Base-by-base conservation (phyloP, 306 rosid species). In the Cucumis melo region DNA sequence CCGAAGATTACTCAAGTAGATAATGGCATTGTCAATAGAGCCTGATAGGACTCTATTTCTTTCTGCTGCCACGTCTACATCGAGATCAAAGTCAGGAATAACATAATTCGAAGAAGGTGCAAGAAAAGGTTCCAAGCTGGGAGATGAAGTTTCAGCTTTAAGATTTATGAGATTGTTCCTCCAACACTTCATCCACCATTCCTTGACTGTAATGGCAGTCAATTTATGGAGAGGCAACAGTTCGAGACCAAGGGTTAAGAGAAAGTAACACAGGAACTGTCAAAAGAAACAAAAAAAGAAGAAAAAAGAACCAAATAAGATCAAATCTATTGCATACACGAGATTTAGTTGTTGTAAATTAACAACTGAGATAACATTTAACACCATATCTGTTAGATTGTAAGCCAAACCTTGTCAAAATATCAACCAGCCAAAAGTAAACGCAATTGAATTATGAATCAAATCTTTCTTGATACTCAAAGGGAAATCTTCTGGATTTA, bases 41-140 rank as follows among this genome's bases (percentile, higher is more conserved):
- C 98, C 98, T 54, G 98, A 91, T 36, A 93, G 94, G 50, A 93
- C 91, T 82, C 98, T 85, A 73, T 81, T 86, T 85, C 97, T 91
- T 84, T 91, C 98, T 41, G 88, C 85, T 88, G 82, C 89, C 55
- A 94, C 98, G 83, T 93, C 97, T 76, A 81, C 82, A 80, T 94
- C 97, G 83, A 91, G 96, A 6, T 89, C 89, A 19, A 82, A 79
- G 82, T 86, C 88, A 80, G 83, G 44, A 77, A 82, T 66, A 70
- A 71, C 76, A 68, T 75, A 72, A 75, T 87, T 88, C 9, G 85
- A 24, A 72, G 93, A 83, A 71, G 91, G 66, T 72, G 80, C 82
- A 84, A 94, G 70, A 73, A 94, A 85, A 27, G 93, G 90, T 82
- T 94, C 96, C 76, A 74, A 82, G 85, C 87, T 78, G 77, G 87